Evolutionary conservation across 2,329 filamentous ascomycete species (phyloP).

Genomic region (Teratosphaeria viscida): DNA sequence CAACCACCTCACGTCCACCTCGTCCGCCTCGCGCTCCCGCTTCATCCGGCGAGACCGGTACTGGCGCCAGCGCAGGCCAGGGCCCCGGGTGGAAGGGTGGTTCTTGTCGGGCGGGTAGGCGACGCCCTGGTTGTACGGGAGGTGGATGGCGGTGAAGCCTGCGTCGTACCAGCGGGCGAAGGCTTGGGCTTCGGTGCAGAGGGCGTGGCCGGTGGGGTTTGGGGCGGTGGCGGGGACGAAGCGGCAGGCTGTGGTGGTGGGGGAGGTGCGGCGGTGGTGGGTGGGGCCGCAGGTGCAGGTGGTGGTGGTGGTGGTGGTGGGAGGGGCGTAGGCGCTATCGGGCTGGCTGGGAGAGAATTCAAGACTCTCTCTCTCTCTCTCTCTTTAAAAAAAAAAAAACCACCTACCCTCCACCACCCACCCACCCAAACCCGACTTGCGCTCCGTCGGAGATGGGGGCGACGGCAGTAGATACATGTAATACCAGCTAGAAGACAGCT

Average conservation of each 20-base stretch:
- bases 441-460: no score
- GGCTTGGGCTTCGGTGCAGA: neutral
- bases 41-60: neutral
- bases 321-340: neutral
- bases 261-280: neutral
- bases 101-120: neutral
- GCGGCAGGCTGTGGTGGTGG: neutral
- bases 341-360: neutral
- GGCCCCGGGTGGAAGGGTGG: neutral
- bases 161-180: neutral
- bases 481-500: neutral
- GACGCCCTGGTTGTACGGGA: neutral
- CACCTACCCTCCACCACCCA: no score
- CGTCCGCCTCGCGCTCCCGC: neutral
- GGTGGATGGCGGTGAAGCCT: neutral
- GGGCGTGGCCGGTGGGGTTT: neutral
- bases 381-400: no score
- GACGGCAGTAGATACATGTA: neutral
- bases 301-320: neutral
- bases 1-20: neutral
- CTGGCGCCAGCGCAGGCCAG: neutral
- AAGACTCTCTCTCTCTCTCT: no score
- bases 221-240: neutral
- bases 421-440: no score
- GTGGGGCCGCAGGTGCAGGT: neutral